Evolutionary conservation across 257 asterid genomes (phyloP), one percentile per base, ranked within the genome.

Genomic region (Salvia miltiorrhiza): DNA sequence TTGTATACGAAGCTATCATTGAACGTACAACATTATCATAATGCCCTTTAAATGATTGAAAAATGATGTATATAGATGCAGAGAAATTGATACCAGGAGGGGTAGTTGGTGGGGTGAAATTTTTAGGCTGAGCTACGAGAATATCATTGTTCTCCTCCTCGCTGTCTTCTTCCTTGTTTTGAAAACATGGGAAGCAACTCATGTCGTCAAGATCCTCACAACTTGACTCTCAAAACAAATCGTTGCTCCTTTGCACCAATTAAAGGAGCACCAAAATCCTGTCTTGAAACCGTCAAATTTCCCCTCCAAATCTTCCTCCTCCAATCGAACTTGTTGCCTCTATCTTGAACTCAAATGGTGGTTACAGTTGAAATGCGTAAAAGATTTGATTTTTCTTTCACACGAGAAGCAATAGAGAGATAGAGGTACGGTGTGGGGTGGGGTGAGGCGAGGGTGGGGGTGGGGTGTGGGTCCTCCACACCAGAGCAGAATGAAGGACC

Each of bases 121-220:
- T 70, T 57, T 53, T 78, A 53, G 86, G 80, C 67, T 61, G 90
- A 77, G 95, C 91, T 2, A 76, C 69, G 2, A 86, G 89, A 21
- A 80, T 40, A 53, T 74, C 71, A 12, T 1, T 16, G 14, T 71
- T 63, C 16, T 59, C 41, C 69, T 74, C 73, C 3, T 56, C 26
- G 10, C 47, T 43, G 12, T n/a, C 41, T 9, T 67, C 65, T 23
- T 82, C 67, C 53, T 69, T 85, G n/a, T 59, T 73, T 63, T 68
- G 67, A 66, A 92, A 92, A 90, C 97, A 92, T 32, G 97, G 95
- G 85, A 92, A 80, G 87, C 98, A 92, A 72, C 69, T 85, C 90
- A 86, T 82, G 72, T 79, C 79, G 74, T 71, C 77, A 77, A 56
- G 71, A 60, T 64, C 73, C 62, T 61, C 80, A 17, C 68, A 63